Conservation (phyloP, 768 basidiomycete species). For the Auricularia heimuer region DNA sequence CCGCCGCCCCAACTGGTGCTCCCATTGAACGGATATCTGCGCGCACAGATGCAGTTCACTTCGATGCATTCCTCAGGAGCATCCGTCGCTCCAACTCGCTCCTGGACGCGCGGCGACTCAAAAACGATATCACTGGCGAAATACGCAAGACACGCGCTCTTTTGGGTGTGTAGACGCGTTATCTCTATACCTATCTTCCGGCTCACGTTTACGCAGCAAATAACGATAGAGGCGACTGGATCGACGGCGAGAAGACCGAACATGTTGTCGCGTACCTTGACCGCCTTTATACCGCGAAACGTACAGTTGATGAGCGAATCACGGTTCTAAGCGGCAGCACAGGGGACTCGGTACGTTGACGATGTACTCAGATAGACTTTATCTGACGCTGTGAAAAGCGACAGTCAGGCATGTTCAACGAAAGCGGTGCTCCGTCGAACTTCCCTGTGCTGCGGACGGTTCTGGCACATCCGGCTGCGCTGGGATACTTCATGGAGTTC, state of each 20-base stretch:
- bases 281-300: slow-evolving; percentile 80
- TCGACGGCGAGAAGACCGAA: slow-evolving; percentile 76
- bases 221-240: slow-evolving; percentile 83
- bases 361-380: neutral
- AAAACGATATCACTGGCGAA: slow-evolving; percentile 90
- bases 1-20: slow-evolving; percentile 28
- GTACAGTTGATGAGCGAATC: slow-evolving; percentile 80
- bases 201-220: slow-evolving; percentile 38
- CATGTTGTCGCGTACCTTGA: slow-evolving; percentile 82
- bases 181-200: neutral
- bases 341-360: slow-evolving; percentile 44
- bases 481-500: slow-evolving; percentile 97
- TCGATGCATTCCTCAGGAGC: slow-evolving; percentile 83
- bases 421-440: neutral
- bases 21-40: slow-evolving; percentile 69
- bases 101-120: slow-evolving; percentile 78
- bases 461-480: slow-evolving; percentile 76
- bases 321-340: slow-evolving; percentile 57
- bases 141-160: slow-evolving; percentile 69
- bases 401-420: neutral
- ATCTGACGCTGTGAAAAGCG: neutral
- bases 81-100: slow-evolving; percentile 75
- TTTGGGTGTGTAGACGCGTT: slow-evolving; percentile 40
- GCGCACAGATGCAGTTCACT: slow-evolving; percentile 70
- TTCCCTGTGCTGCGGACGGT: slow-evolving; percentile 50